These are phyloP conservation scores for Marvania coccoides DNA, from an alignment of 139 green algal genomes.

Conservation along the genomic window DNA sequence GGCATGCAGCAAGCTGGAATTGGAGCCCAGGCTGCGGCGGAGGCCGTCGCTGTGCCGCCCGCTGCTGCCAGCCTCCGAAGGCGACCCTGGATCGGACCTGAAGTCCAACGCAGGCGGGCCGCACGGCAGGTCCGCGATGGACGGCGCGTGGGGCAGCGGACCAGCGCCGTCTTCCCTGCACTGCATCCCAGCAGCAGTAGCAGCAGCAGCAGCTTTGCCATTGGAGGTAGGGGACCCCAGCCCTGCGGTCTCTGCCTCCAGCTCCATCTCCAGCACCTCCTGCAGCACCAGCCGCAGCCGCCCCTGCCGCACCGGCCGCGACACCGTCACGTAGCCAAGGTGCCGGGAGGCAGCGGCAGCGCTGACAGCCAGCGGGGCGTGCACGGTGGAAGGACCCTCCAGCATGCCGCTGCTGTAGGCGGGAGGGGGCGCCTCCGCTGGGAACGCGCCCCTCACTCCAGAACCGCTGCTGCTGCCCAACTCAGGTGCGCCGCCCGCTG, in stretches of 20 bases:
- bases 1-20: constrained; percentile 1
- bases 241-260: not conserved
- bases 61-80: not conserved
- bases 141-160: not conserved
- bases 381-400: not conserved
- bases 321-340: constrained; percentile 64
- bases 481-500: not conserved
- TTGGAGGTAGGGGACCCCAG: not conserved
- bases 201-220: not conserved
- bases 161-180: not conserved
- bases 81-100: no score
- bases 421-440: not conserved
- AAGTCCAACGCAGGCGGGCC: no score
- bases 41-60: not conserved
- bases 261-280: constrained; percentile 53
- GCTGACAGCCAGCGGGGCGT: not conserved
- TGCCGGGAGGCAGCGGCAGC: constrained; percentile 10
- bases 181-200: not conserved
- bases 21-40: not conserved
- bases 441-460: not conserved
- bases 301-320: constrained; percentile 56
- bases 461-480: not conserved
- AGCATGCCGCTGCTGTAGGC: not conserved
- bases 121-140: no score
- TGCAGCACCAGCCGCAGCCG: constrained; percentile 60